These are phyloP conservation scores for Gyromitra esculenta DNA, from an alignment of 2,329 filamentous ascomycete species.

Conservation along the genomic window DNA sequence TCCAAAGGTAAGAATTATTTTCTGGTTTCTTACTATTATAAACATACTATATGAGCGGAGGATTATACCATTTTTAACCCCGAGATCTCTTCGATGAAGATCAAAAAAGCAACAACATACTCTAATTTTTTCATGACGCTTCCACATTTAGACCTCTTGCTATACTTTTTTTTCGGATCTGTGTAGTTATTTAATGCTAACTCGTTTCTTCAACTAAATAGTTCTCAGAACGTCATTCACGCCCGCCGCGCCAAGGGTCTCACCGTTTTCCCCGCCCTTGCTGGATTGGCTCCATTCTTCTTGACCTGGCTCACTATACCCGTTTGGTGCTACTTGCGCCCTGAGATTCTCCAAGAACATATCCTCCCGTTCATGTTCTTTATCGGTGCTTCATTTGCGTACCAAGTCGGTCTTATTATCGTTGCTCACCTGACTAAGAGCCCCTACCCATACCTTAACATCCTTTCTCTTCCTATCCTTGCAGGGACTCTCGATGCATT, in stretches of 20 bases:
- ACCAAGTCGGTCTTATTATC: slow-evolving; percentile 95
- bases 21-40: neutral
- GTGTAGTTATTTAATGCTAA: slow-evolving; percentile 42
- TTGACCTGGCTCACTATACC: slow-evolving; percentile 79
- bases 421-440: slow-evolving; percentile 89
- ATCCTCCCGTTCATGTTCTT: slow-evolving; percentile 90
- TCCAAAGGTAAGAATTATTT: slow-evolving; percentile 68
- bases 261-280: slow-evolving; percentile 75
- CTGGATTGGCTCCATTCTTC: slow-evolving; percentile 84
- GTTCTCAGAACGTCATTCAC: slow-evolving; percentile 82
- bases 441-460: slow-evolving; percentile 88
- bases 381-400: slow-evolving; percentile 89
- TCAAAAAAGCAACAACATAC: slow-evolving; percentile 49
- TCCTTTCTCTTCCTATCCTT: slow-evolving; percentile 79
- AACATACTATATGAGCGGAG: slow-evolving; percentile 24
- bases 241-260: slow-evolving; percentile 79
- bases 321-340: slow-evolving; percentile 84
- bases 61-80: slow-evolving; percentile 54
- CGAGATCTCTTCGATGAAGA: slow-evolving; percentile 51
- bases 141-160: neutral
- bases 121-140: slow-evolving; percentile 52
- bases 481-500: slow-evolving; percentile 82
- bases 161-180: neutral
- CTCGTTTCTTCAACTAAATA: slow-evolving; percentile 59
- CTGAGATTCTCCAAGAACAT: slow-evolving; percentile 81